These are phyloP conservation scores for Magnusiomyces starmeri DNA, from an alignment of 1,139 yeast genomes.

Conservation along the genomic window DNA sequence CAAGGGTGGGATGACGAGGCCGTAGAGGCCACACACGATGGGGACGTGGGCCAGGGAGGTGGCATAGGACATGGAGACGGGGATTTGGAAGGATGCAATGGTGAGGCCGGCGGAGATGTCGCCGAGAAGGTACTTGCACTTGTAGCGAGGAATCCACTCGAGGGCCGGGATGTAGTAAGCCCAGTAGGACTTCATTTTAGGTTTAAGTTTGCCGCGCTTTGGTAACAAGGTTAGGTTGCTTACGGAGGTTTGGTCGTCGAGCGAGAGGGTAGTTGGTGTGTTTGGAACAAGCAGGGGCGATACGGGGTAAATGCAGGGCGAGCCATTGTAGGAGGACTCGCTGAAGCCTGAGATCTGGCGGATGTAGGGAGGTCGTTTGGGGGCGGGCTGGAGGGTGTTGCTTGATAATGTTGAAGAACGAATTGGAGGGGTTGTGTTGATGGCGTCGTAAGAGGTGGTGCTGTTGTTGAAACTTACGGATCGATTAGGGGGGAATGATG, in stretches of 20 bases:
- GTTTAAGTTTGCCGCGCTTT: constrained; percentile 15
- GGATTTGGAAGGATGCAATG: constrained; percentile 85
- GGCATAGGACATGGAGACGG: constrained; percentile 82
- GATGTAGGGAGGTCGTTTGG: constrained; percentile 14
- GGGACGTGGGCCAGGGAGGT: constrained; percentile 88
- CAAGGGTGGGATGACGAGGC: constrained; percentile 76
- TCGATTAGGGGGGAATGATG: too few relatives aligned
- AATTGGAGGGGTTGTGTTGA: too few relatives aligned
- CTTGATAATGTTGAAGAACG: too few relatives aligned
- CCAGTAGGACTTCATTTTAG: constrained; percentile 28
- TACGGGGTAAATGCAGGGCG: background rate
- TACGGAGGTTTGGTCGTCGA: background rate
- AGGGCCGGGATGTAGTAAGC: constrained; percentile 76
- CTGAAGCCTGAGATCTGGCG: constrained; percentile 14
- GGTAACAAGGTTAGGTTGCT: constrained; percentile 8
- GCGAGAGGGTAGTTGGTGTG: background rate
- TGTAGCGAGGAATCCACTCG: constrained; percentile 70
- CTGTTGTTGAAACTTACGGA: too few relatives aligned
- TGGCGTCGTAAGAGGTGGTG: too few relatives aligned
- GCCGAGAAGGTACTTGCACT: constrained; percentile 47
- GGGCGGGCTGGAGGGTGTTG: background rate
- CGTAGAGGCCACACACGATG: constrained; percentile 74
- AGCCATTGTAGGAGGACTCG: background rate
- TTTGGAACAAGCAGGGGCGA: background rate
- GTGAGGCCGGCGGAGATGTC: constrained; percentile 84